These are phyloP conservation scores for Sphagnum tenellum DNA, from an alignment of 225 moss, liverwort and hornwort genomes.

Conservation along the genomic window DNA sequence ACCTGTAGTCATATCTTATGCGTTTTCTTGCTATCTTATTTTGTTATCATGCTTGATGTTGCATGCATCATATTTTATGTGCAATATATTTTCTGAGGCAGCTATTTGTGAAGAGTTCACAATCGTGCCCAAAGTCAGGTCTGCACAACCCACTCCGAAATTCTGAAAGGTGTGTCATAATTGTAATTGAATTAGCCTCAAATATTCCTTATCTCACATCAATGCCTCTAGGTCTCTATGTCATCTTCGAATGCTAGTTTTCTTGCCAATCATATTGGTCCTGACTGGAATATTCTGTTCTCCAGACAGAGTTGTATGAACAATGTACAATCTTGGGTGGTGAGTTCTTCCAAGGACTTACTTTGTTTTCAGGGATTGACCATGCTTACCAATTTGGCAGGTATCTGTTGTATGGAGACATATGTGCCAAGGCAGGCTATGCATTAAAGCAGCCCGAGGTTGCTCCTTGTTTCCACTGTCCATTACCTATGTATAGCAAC, in stretches of 20 bases:
- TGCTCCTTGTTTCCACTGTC: neutral
- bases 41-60: neutral
- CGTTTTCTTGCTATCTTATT: neutral
- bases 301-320: too few species aligned
- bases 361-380: too few species aligned
- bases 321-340: too few species aligned
- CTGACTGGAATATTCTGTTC: too few species aligned
- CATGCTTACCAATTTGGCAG: constrained; percentile 20
- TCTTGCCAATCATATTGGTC: too few species aligned
- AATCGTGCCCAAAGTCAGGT: constrained; percentile 85
- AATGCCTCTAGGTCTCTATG: too few species aligned
- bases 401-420: constrained; percentile 81
- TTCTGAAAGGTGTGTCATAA: constrained; percentile 68
- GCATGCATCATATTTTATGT: too few species aligned
- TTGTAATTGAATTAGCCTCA: neutral
- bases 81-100: constrained; percentile 17
- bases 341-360: too few species aligned
- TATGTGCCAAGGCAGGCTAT: constrained; percentile 72
- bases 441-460: constrained; percentile 81
- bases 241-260: too few species aligned
- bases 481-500: too few species aligned
- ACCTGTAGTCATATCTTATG: too few species aligned
- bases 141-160: constrained; percentile 96
- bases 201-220: too few species aligned
- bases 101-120: constrained; percentile 80